Evolutionary conservation across 495 filamentous ascomycete genomes (phyloP).

Genomic region (Lophiotrema nucula): DNA sequence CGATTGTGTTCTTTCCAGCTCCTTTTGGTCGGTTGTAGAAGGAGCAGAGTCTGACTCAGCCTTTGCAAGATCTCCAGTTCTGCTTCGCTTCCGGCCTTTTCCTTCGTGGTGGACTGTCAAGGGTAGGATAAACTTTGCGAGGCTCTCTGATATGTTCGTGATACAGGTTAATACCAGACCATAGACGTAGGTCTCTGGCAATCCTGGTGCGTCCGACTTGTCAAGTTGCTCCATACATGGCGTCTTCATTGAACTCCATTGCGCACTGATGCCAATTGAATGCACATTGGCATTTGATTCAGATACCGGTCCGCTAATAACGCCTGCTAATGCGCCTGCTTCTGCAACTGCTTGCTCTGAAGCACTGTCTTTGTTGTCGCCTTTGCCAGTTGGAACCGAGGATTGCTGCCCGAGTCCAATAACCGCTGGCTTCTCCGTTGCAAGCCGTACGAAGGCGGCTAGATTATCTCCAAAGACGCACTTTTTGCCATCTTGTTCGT

Average conservation of each 20-base stretch:
- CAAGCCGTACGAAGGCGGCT: conserved; percentile 78
- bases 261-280: conserved; percentile 74
- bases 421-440: conserved; percentile 80
- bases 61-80: conserved; percentile 17
- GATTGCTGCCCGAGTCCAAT: conserved; percentile 89
- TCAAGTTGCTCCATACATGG: conserved; percentile 93
- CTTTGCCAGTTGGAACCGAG: conserved; percentile 60
- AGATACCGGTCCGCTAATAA: conserved; percentile 73
- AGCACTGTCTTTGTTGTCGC: conserved; percentile 45
- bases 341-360: conserved; percentile 84
- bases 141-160: conserved; percentile 79
- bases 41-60: conserved; percentile 5
- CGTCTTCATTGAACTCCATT: conserved; percentile 86
- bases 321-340: conserved; percentile 80
- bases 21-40: not conserved
- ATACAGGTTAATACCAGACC: conserved; percentile 85
- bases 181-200: conserved; percentile 94
- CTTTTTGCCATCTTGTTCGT: conserved; percentile 69
- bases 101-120: conserved; percentile 70
- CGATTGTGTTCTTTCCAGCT: conserved; percentile 39
- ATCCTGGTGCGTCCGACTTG: conserved; percentile 76
- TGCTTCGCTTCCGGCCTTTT: conserved; percentile 48
- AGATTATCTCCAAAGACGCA: conserved; percentile 77
- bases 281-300: conserved; percentile 37
- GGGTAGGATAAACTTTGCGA: conserved; percentile 89